Evolutionary conservation across 2,329 filamentous ascomycete genomes (phyloP), one percentile per base, ranked within the genome.

Genomic region (Emmonsiellopsis sp.): DNA sequence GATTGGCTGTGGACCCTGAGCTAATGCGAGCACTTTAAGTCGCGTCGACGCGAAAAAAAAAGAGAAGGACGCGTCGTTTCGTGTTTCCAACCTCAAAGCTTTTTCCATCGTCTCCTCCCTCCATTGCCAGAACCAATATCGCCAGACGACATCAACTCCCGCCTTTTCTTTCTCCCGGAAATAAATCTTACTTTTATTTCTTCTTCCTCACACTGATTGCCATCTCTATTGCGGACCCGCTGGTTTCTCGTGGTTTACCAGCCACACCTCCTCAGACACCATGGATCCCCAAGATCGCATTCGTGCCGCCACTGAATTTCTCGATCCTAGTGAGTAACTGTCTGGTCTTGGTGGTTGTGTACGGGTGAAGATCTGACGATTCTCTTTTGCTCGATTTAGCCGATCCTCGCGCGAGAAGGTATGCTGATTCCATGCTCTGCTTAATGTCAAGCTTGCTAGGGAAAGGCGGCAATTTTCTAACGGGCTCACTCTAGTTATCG

Each of bases 241-340:
- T 3, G 7, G 36, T 39, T 48, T 17, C 32, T 37, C n/a, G 47
- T 11, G 33, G 6, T 48, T 48, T 27, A 14, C 46, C 34, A 49
- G 17, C 1, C 10, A 8, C 21, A 17, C 17, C 7, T 21, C 47
- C 51, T 31, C 47, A 27, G 21, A 27, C 5, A 34, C 9, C 53
- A 55, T 57, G 55, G 57, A 52, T 47, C 60, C 86, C 63, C 81
- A 83, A 62, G 85, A 94, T 74, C 88, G 90, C 64, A 83, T 95
- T 69, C 86, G 89, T 63, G 83, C 86, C 59, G 90, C 89, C n/a
- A 81, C 86, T 63, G 91, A 96, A 69, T 96, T 97, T 66, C 82
- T 97, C 43, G 92, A 96, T 76, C 92, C 92, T 56, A 85, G 90
- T 95, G 80, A 65, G 85, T 71, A 32, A 14, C 48, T 10, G 21